These are phyloP conservation scores for Phytophthora capsici DNA, from an alignment of 352 stramenopile species.

Conservation along the genomic window DNA sequence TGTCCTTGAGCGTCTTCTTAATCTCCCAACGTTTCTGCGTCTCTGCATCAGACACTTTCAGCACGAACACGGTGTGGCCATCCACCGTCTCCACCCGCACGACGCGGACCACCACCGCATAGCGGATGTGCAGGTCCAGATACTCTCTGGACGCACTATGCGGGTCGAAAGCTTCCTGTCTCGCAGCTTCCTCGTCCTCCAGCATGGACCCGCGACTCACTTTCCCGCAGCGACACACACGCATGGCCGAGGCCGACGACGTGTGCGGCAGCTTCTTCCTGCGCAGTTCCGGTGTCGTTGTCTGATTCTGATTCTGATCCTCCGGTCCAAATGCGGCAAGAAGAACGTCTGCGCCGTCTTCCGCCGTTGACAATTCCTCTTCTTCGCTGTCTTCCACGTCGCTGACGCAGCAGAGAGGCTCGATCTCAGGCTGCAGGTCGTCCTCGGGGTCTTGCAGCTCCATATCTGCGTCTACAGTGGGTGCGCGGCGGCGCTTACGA, in stretches of 20 bases:
- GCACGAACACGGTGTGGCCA: constrained; percentile 40
- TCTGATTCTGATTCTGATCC: constrained; percentile 41
- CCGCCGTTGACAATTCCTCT: constrained; percentile 17
- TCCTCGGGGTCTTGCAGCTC: constrained; percentile 20
- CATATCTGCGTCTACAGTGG: constrained; percentile 18
- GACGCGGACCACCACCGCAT: constrained; percentile 51
- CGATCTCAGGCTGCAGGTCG: constrained; percentile 9
- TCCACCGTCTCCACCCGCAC: constrained; percentile 47
- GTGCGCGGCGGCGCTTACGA: constrained; percentile 36
- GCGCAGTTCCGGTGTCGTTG: constrained; percentile 14
- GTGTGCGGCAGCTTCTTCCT: constrained; percentile 27
- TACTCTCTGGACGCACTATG: constrained; percentile 51
- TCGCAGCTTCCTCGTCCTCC: constrained; percentile 11
- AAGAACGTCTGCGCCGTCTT: constrained; percentile 45
- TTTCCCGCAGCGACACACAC: constrained; percentile 33
- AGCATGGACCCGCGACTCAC: constrained; percentile 17
- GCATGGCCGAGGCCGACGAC: constrained; percentile 29
- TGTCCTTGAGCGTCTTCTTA: constrained; percentile 64
- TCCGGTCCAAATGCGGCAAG: constrained; percentile 44
- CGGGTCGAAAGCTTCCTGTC: constrained; percentile 28
- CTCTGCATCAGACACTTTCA: constrained; percentile 63
- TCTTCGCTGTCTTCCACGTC: constrained; percentile 35
- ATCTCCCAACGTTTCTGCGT: constrained; percentile 65
- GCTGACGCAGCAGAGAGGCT: constrained; percentile 17
- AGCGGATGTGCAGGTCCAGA: constrained; percentile 54